Evolutionary conservation across 306 rosid genomes (phyloP), one percentile per base, ranked within the genome.

Genomic region (Medicago lupulina): DNA sequence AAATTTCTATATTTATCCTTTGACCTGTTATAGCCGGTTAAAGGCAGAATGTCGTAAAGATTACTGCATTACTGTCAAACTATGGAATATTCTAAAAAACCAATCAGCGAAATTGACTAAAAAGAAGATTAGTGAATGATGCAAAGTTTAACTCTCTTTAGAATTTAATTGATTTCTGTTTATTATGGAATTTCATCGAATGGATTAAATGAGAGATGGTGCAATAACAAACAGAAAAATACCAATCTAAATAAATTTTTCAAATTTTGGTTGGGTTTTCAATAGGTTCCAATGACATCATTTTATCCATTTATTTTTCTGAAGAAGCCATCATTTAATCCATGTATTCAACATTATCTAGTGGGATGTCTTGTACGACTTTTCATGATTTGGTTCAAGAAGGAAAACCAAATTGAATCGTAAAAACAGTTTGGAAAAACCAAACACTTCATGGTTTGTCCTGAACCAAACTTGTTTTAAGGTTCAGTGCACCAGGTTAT

Each of bases 201-300:
- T 16, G 34, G 12, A 36, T 53, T 34, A 66, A 66, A 17, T 40
- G 16, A 12, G 49, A 66, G 10, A 17, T 41, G 6, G 2, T 66
- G 36, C 53, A 66, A 40, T 40, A 18, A 39, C 53, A 47, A 9
- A 14, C 13, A 1, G 3, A 66, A 41, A 65, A 65, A 40, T 18
- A 39, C n/a, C 5, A 0, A 5, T 43, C 14, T 43, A 2, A 10
- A 10, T 12, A 12, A 44, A 12, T 10, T 43, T 43, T 43, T 43
- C 0, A 43, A 43, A 43, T 44, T 73, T 58, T 73, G 25, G 9
- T 31, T 59, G 25, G 10, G 19, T 28, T 44, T 74, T 23, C 50
- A 44, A 44, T 44, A 44, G 13, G 15, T 6, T 31, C 66, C 76
- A 72, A 14, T 60, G 38, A 59, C 39, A 71, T 39, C 17, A 44